phyloP scores from a whole-genome alignment of 164 flowering plant genomes.

The Chimonanthus praecox region DNA sequence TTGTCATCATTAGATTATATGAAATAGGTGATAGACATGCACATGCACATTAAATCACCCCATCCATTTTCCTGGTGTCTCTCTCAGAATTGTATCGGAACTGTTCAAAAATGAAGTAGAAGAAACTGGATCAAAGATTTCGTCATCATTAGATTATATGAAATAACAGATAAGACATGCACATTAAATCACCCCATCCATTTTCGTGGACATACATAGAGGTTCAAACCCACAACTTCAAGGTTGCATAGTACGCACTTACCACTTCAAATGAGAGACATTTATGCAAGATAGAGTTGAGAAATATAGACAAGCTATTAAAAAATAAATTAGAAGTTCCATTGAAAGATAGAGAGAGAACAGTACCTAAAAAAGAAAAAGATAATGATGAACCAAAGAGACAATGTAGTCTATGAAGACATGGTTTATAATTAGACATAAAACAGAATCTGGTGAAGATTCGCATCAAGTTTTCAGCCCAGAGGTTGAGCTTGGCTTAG shows the following conservation, averaged over 20 bases:
- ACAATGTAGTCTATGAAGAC: not conserved
- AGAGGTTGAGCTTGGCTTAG: too few relatives aligned
- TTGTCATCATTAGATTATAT: not conserved
- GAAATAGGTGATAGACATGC: not conserved
- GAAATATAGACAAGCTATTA: too few relatives aligned
- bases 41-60: not conserved
- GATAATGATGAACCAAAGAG: not conserved
- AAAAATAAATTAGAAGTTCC: not conserved
- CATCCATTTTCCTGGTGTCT: not conserved
- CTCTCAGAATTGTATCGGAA: not conserved
- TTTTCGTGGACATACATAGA: not conserved
- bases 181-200: not conserved
- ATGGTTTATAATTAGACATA: too few relatives aligned
- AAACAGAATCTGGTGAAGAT: too few relatives aligned
- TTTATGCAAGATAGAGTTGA: not conserved
- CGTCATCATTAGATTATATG: not conserved
- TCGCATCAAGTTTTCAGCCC: too few relatives aligned
- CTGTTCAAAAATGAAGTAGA: not conserved
- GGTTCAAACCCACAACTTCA: too few relatives aligned
- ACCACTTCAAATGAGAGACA: not conserved
- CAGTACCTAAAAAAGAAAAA: not conserved
- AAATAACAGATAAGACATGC: not conserved
- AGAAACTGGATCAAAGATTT: not conserved
- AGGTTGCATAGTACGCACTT: too few relatives aligned
- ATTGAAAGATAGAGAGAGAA: not conserved